A percentile compares a stretch with the other conserved stretches of the same genome.
These are phyloP conservation scores for Ophiocordyceps camponoti-rufipedis DNA, from an alignment of 2,329 filamentous ascomycete species.

Conservation along the genomic window DNA sequence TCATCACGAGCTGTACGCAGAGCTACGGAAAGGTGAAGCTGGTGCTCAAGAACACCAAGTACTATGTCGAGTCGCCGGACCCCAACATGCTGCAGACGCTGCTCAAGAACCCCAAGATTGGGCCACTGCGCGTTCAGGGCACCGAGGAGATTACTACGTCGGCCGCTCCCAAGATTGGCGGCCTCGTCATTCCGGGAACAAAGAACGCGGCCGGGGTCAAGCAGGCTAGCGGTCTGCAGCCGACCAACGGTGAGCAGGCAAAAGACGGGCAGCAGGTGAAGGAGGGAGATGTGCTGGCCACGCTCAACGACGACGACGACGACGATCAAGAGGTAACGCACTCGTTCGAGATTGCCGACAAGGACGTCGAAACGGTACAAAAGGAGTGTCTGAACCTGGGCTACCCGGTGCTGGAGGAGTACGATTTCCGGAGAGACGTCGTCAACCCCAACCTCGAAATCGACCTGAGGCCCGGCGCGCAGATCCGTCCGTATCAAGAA, in stretches of 20 bases:
- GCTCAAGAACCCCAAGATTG: conserved; percentile 71
- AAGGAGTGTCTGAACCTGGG: conserved; percentile 77
- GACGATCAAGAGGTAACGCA: conserved; percentile 83
- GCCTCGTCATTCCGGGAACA: conserved; percentile 82
- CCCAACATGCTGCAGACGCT: conserved; percentile 70
- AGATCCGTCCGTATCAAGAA: conserved; percentile 90
- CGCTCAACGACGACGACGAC: conserved; percentile 67
- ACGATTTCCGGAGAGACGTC: conserved; percentile 87
- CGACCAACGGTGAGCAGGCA: conserved; percentile 14
- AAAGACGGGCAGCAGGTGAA: conserved; percentile 32
- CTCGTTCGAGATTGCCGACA: conserved; percentile 76
- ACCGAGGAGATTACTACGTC: conserved; percentile 57
- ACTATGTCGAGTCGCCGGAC: conserved; percentile 85
- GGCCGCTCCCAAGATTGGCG: conserved; percentile 70
- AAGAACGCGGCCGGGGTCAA: conserved; percentile 80
- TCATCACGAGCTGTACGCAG: conserved; percentile 63
- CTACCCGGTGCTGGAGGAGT: conserved; percentile 84
- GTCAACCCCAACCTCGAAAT: conserved; percentile 85
- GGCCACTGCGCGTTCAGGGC: conserved; percentile 57
- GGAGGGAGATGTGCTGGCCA: conserved; percentile 52
- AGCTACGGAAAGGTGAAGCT: conserved; percentile 94
- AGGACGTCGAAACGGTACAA: conserved; percentile 69
- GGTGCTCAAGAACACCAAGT: conserved; percentile 84
- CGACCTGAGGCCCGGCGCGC: conserved; percentile 72
- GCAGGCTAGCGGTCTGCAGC: conserved; percentile 36